phyloP scores from a whole-genome alignment of 768 basidiomycete genomes.

The Kwoniella europaea region DNA sequence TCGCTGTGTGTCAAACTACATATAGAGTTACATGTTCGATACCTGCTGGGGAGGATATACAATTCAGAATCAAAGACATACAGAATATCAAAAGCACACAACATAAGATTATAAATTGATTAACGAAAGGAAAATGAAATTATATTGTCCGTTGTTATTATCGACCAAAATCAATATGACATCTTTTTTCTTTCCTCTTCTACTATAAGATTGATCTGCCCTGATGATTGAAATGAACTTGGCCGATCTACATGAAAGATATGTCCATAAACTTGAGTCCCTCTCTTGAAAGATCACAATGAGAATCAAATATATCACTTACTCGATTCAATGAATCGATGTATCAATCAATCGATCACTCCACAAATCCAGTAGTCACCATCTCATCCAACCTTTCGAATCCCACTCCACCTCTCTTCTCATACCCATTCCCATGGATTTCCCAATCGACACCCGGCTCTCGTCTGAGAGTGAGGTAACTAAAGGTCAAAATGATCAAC shows the following conservation, averaged over 20 bases:
- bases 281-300: too few species aligned
- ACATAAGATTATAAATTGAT: neutral
- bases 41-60: neutral
- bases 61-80: neutral
- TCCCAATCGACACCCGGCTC: neutral
- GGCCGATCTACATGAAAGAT: too few species aligned
- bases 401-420: neutral
- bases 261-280: too few species aligned
- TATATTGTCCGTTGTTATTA: too few species aligned
- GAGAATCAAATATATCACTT: too few species aligned
- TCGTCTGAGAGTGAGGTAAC: neutral
- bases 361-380: constrained; percentile 5
- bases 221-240: too few species aligned
- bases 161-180: too few species aligned
- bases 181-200: too few species aligned
- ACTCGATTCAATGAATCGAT: too few species aligned
- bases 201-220: too few species aligned
- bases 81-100: neutral
- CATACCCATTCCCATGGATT: neutral
- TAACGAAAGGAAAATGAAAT: neutral
- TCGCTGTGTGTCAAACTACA: neutral
- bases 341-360: neutral
- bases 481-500: constrained; percentile 9
- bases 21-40: neutral
- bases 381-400: neutral